phyloP scores from a whole-genome alignment of 169 alveolate genomes.

The Theileria parva region DNA sequence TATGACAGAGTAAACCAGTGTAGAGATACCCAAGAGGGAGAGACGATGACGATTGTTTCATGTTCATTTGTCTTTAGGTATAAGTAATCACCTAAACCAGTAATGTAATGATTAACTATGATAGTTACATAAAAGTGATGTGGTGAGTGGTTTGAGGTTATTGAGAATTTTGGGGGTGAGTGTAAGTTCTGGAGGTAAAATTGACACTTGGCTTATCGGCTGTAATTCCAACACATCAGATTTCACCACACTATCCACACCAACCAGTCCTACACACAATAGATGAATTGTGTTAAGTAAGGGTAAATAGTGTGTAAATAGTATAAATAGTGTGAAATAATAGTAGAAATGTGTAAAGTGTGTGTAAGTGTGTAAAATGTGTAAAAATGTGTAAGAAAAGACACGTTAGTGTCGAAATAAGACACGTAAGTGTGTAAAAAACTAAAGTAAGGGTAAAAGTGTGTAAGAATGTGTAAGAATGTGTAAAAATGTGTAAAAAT shows the following conservation, averaged over 20 bases:
- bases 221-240: conserved; percentile 35
- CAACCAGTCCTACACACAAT: conserved; percentile 20
- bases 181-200: conserved; percentile 32
- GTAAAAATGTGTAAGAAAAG: too few species aligned
- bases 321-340: too few species aligned
- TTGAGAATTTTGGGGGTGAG: background rate
- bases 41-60: conserved; percentile 31
- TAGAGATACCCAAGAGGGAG: conserved; percentile 24
- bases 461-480: too few species aligned
- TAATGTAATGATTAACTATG: background rate
- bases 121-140: conserved; percentile 39
- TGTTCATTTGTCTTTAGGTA: conserved; percentile 39
- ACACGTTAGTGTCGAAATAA: background rate
- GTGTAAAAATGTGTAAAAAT: too few species aligned
- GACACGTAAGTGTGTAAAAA: background rate
- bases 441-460: too few species aligned
- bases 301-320: too few species aligned
- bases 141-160: conserved; percentile 30
- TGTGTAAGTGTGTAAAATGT: too few species aligned
- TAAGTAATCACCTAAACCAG: conserved; percentile 41
- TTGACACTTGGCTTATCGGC: conserved; percentile 28
- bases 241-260: background rate
- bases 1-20: too few species aligned
- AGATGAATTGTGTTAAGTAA: too few species aligned
- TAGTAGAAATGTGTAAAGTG: too few species aligned